Conservation (phyloP, 116 monocot genomes). For the Posidonia oceanica region DNA sequence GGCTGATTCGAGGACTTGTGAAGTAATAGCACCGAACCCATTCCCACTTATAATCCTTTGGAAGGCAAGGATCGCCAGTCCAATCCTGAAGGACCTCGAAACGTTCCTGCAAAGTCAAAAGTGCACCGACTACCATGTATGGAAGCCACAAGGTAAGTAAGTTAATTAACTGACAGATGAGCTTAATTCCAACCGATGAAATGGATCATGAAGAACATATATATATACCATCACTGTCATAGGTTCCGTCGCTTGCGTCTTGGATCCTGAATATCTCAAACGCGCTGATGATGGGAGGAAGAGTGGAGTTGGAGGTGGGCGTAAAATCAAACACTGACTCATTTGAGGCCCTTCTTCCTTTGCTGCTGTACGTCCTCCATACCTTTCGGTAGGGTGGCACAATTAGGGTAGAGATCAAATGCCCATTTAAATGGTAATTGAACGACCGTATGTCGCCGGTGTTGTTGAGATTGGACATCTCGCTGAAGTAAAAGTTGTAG, state of each 20-base stretch:
- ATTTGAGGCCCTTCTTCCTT: too few species aligned
- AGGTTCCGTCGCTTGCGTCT: background rate
- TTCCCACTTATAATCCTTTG: constrained; percentile 11
- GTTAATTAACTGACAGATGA: background rate
- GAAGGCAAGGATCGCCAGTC: constrained; percentile 29
- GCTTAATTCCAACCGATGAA: too few species aligned
- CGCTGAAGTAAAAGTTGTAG: constrained; percentile 30
- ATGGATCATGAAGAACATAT: too few species aligned
- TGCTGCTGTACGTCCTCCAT: too few species aligned
- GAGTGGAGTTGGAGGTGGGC: constrained; percentile 7
- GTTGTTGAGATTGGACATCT: background rate
- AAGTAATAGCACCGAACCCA: constrained; percentile 14
- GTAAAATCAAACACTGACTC: constrained; percentile 4
- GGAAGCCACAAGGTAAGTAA: background rate
- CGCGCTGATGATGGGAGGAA: constrained; percentile 31
- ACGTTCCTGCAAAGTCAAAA: background rate
- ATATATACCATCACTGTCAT: background rate
- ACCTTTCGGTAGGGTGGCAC: background rate
- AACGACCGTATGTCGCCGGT: constrained; percentile 6
- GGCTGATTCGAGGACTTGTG: constrained; percentile 7
- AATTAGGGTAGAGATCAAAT: background rate
- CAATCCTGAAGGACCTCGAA: constrained; percentile 11
- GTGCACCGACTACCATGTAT: background rate
- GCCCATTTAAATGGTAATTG: constrained; percentile 3
- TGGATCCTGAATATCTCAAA: constrained; percentile 16